Evolutionary conservation across 1,284 basidiomycete species (phyloP).

Genomic region (Tranzscheliella williamsii): DNA sequence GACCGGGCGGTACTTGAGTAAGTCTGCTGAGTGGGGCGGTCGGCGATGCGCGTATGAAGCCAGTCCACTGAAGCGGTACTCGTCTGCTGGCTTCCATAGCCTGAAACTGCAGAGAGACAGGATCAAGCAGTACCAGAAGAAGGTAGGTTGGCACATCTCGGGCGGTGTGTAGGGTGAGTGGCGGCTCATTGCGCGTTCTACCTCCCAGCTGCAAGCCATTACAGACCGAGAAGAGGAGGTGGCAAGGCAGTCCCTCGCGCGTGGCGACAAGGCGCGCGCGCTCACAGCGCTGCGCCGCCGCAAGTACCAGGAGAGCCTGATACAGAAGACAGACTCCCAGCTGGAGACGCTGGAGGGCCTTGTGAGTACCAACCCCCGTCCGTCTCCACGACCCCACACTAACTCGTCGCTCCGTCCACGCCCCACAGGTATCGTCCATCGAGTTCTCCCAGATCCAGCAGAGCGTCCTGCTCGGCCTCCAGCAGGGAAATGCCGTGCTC

Average conservation of each 20-base stretch:
- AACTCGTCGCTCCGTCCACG: not conserved
- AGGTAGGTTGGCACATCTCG: constrained; percentile 65
- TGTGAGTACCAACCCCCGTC: constrained; percentile 66
- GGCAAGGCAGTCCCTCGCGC: constrained; percentile 77
- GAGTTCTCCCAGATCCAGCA: constrained; percentile 94
- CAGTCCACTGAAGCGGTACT: too few species aligned
- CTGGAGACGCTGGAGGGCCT: constrained; percentile 86
- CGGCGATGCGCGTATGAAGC: too few species aligned
- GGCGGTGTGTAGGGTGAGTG: not conserved
- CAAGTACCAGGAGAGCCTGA: constrained; percentile 88
- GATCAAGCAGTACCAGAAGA: constrained; percentile 90
- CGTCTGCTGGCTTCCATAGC: constrained; percentile 62
- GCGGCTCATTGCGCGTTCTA: not conserved
- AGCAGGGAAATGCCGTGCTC: constrained; percentile 89
- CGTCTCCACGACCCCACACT: too few species aligned
- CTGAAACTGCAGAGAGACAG: constrained; percentile 95
- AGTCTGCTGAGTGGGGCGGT: constrained; percentile 61
- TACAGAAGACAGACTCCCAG: constrained; percentile 86
- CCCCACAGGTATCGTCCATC: constrained; percentile 84
- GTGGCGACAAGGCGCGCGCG: constrained; percentile 83
- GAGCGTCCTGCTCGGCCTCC: constrained; percentile 85
- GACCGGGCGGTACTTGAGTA: constrained; percentile 93
- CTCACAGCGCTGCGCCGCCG: constrained; percentile 80
- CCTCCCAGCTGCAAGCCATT: constrained; percentile 79
- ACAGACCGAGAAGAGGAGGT: constrained; percentile 86